Percentiles rank a stretch among this genome's conserved stretches.
Conservation (phyloP, 78 protist genomes). For the Dictyostelium discoideum region dicty_2.7 NC_007089.4:3731501-3732000, state of each 20-base stretch:
- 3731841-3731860: background rate
- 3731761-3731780: background rate
- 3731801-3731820: background rate
- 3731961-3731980: slow-evolving; percentile 13
- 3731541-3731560: background rate
- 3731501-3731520: background rate
- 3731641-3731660: slow-evolving; percentile 2
- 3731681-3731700: too few relatives aligned
- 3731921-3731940: background rate
- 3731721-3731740: background rate
- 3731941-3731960: background rate
- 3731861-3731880: background rate
- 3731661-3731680: background rate
- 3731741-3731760: background rate
- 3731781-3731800: background rate
- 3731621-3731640: background rate
- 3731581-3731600: background rate
- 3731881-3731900: slow-evolving; percentile 14
- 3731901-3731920: background rate
- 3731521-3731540: background rate
- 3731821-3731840: background rate
- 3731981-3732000: background rate
- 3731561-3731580: background rate
- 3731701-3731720: background rate
- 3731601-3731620: background rate